Evolutionary conservation across 2,329 filamentous ascomycete species (phyloP), one percentile per base, ranked within the genome.

Genomic region (Colletotrichum horii): DNA sequence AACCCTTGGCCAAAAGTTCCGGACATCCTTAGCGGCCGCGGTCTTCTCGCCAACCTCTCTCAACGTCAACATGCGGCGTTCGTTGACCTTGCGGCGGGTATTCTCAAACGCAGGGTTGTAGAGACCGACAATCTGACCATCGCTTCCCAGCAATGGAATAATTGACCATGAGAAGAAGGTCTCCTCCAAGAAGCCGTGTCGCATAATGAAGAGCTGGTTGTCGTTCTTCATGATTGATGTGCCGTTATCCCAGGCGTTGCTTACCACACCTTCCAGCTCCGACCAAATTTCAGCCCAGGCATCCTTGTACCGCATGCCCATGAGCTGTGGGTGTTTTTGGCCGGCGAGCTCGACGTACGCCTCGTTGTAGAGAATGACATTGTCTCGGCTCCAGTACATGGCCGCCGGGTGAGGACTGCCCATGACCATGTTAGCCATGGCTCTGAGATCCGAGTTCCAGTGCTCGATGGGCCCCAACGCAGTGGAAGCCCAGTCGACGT

Each of bases 191-290:
- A 91, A 95, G 2, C 92, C 91, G 77, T 91, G 91, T 9, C 95
- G 91, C 62, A 89, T 87, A 36, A 97, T 89, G 79, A 96, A 95
- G 2, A 96, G 86, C 72, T 91, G 92, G 77, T 96, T 94, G 79
- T 97, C 95, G 78, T 96, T 93, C 82, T 96, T 96, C 93, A 96
- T 95, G 0, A 93, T 95, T 1, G 94, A 93, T 84, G 96, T 93
- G 1, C 94, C 95, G 6, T 92, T 93, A 52, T 90, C 84, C 82
- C 89, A 91, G 1, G 94, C 95, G 76, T 87, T 91, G 22, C 89
- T 87, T 77, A 97, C 94, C 1, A 94, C 89, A 3, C 92, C 92
- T 77, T 92, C 89, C 14, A 96, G 88, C 7, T 93, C 91, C 26
- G 91, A 86, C 94, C 94, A 96, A 8, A 96, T 93, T 81, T 96